phyloP scores from a whole-genome alignment of 352 stramenopile genomes.

The Globisporangium paroecandrum region DNA sequence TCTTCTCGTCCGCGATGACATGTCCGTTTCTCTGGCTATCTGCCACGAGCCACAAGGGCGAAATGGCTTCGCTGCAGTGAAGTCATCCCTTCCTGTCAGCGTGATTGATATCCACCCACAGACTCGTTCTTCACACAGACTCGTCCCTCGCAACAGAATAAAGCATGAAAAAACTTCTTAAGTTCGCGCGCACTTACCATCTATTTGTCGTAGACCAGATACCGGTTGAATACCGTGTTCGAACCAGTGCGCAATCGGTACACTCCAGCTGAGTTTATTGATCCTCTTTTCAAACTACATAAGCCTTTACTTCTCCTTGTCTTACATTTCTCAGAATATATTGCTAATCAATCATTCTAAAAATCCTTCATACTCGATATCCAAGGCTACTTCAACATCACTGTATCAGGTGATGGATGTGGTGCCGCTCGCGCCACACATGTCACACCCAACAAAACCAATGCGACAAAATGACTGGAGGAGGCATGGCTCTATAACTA shows the following conservation, averaged over 20 bases:
- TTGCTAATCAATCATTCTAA: neutral
- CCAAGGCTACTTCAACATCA: neutral
- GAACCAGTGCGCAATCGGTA: neutral
- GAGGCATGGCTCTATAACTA: slow-evolving; percentile 4
- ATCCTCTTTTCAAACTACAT: no score
- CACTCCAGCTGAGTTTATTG: neutral
- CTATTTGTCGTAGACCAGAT: neutral
- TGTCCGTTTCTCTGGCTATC: neutral
- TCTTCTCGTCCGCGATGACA: neutral
- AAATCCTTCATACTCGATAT: neutral
- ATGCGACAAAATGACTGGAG: slow-evolving; percentile 5
- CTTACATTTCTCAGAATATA: no score
- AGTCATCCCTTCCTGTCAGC: neutral
- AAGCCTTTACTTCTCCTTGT: no score
- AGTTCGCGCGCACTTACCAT: neutral
- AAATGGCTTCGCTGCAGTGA: neutral
- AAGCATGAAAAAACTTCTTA: neutral
- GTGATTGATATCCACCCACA: neutral
- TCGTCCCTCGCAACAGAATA: no score
- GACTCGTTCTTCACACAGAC: neutral
- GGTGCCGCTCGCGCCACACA: slow-evolving; percentile 10
- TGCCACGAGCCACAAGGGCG: neutral
- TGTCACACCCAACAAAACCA: slow-evolving; percentile 10
- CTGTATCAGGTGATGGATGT: slow-evolving; percentile 1
- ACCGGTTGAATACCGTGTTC: slow-evolving; percentile 5